phyloP scores from a whole-genome alignment of 1,139 yeast species.

The Scheffersomyces titani region DNA sequence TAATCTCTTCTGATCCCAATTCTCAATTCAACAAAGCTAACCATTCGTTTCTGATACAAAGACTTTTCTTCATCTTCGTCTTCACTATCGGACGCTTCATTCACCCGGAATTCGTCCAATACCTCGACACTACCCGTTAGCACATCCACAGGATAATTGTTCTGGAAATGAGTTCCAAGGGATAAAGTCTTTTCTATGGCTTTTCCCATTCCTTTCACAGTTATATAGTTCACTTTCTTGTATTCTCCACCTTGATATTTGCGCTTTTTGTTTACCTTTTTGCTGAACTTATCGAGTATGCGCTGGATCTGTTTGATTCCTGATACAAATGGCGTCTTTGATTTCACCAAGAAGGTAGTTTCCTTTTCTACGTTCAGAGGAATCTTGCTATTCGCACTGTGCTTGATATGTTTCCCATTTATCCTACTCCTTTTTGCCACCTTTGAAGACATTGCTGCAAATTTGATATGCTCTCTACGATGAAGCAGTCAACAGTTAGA shows the following conservation, averaged over 20 bases:
- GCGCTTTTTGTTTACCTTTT: constrained; percentile 24
- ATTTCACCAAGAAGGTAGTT: constrained; percentile 55
- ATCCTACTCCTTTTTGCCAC: background rate
- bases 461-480: too few species aligned
- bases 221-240: constrained; percentile 43
- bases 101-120: constrained; percentile 54
- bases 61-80: constrained; percentile 38
- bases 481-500: background rate
- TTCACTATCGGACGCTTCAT: constrained; percentile 11
- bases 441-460: background rate
- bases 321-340: constrained; percentile 61
- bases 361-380: constrained; percentile 37
- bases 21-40: constrained; percentile 60
- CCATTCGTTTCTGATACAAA: constrained; percentile 49
- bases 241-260: constrained; percentile 42
- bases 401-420: constrained; percentile 40
- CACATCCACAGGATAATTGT: constrained; percentile 51
- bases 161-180: constrained; percentile 54
- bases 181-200: constrained; percentile 57
- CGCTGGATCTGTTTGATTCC: constrained; percentile 60
- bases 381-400: constrained; percentile 40
- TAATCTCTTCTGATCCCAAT: constrained; percentile 40
- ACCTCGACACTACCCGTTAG: constrained; percentile 62
- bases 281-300: constrained; percentile 41
- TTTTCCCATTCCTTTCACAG: constrained; percentile 69